Base-by-base conservation (phyloP, 1,284 basidiomycete genomes). In the Sanghuangporus sanghuang region DNA sequence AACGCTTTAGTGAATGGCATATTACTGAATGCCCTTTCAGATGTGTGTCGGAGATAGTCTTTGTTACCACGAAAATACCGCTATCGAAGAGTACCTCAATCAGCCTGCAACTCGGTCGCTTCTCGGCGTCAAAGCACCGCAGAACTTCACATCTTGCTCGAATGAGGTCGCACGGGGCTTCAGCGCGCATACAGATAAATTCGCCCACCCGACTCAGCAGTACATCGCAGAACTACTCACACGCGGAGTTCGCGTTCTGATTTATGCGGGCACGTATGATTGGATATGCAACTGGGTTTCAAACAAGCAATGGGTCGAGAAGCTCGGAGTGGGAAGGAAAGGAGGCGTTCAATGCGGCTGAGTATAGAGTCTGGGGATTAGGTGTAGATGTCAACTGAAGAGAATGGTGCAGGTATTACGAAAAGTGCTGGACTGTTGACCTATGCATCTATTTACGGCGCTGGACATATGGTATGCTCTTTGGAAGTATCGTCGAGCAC, bases 211-310 rank as follows among this genome's bases (percentile, higher is more conserved):
- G 38, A 83, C 85, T 3, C 83, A 85, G 68, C 74, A 81, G 73
- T 89, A 93, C 73, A 85, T 93, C 60, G 77, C 86, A 0, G 83
- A 79, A 5, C 80, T 94, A 36, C 79, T 95, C 27, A 90, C 93
- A 70, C 81, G 90, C 36, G 87, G 86, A 5, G 74, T 94, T 46
- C 79, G 84, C 21, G 76, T 92, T 32, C 77, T 94, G 57, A 86
- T 92, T 65, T 91, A 92, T 67, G 86, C 86, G 5, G 89, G 90
- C n/a, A 89, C 87, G 40, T 88, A 85, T 68, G 90, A 92, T 72
- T 90, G 85, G 82, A 85, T 89, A 71, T 92, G 89, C 73, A 92
- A 92, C 72, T 90, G 87, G 84, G 79, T 89, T 50, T 85, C 85
- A 27, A 92, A 92, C 72, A 83, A 83, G 70, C 74, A 84, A 54